Base-by-base conservation (phyloP, 2,329 filamentous ascomycete species). In the Ascomycota sp. region DNA sequence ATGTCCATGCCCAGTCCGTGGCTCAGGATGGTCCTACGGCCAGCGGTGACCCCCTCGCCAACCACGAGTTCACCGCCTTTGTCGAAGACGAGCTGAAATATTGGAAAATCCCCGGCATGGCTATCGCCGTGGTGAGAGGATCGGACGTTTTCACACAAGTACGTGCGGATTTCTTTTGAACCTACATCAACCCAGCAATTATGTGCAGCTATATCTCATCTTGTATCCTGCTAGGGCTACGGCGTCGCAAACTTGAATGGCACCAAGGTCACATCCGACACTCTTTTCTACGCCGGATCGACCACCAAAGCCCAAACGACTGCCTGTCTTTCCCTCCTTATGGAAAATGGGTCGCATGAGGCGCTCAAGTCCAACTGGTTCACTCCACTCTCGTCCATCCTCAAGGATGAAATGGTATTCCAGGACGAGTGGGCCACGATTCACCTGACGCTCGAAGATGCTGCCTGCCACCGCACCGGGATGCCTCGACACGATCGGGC, bases 271-370 rank as follows among this genome's bases (percentile, higher is more conserved):
- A 57, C 42, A 44, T 52, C 33, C 36, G 50, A 61, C 27, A 70
- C 66, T 0, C 51, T 72, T 3, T 72, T 64, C 49, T 66, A 62
- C 37, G 56, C 54, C 2, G 69, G 58, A 2, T 69, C 64, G 31
- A 68, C 59, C 1, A 68, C 65, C 24, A 73, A 73, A 44, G 61
- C 64, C 4, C 57, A 66, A 35, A 62, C 59, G 0, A 58, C 61
- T 2, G 64, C 64, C 1, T 52, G 55, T 0, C 44, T 73, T 4
- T 46, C 69, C 2, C 57, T 62, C 1, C 44, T 66, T 4, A 56
- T 71, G 9, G 51, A 68, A 7, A 54, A 57, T 11, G 52, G 60
- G 7, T 26, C 38, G 21, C 37, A 45, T 30, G 36, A 45, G 2
- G 35, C 34, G 4, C 31, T 44, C n/a, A 28, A 48, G 44, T 41